Evolutionary conservation across 768 basidiomycete species (phyloP).

Genomic region (Termitomyces sp.): DNA sequence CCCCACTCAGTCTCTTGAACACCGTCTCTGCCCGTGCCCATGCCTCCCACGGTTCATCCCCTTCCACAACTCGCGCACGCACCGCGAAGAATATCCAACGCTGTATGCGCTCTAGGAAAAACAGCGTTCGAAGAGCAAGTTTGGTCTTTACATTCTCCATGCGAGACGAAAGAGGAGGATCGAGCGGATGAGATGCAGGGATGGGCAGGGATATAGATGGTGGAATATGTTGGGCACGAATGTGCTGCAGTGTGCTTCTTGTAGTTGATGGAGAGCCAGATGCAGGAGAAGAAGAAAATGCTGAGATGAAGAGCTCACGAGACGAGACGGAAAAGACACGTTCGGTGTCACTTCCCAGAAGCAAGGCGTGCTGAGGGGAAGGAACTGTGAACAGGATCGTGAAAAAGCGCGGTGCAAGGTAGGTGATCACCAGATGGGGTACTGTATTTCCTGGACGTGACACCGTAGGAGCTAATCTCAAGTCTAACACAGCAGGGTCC

Average conservation of each 20-base stretch:
- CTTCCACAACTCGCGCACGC: constrained; percentile 42
- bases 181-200: background rate
- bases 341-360: background rate
- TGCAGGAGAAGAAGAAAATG: background rate
- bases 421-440: background rate
- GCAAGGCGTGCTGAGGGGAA: background rate
- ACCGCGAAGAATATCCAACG: constrained; percentile 22
- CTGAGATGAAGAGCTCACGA: background rate
- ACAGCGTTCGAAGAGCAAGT: background rate
- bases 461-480: background rate
- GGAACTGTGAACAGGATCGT: background rate
- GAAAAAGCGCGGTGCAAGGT: background rate
- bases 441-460: background rate
- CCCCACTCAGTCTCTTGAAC: background rate
- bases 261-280: background rate
- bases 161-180: background rate
- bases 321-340: background rate
- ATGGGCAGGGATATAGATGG: background rate
- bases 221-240: background rate
- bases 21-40: constrained; percentile 35
- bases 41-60: constrained; percentile 49
- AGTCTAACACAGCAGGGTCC: background rate
- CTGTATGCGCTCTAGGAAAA: background rate
- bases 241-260: background rate
- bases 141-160: background rate